Percentiles rank a stretch among this genome's conserved stretches.
Evolutionary conservation across 2,329 filamentous ascomycete species (phyloP).

Genomic region (Aspergillus neotritici): DNA sequence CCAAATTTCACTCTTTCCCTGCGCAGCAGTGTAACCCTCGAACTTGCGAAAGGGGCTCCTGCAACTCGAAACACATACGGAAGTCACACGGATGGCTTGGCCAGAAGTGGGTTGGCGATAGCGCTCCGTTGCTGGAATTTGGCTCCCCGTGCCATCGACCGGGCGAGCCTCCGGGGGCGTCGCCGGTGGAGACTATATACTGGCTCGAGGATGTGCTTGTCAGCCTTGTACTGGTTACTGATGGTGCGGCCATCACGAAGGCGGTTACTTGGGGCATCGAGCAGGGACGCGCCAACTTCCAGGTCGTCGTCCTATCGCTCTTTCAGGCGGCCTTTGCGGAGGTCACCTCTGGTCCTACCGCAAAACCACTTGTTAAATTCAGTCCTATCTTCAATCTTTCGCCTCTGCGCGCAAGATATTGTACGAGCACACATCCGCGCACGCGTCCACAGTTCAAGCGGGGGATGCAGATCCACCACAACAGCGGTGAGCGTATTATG

Average conservation of each 20-base stretch:
- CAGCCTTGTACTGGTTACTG: constrained; percentile 6
- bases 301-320: constrained; percentile 5
- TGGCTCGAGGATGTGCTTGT: constrained; percentile 7
- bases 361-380: neutral
- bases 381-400: neutral
- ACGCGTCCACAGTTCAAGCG: constrained; percentile 4
- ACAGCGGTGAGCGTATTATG: constrained; percentile 2
- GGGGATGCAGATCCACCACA: neutral
- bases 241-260: constrained; percentile 4
- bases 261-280: constrained; percentile 4
- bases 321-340: constrained; percentile 3
- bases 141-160: constrained; percentile 6
- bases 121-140: constrained; percentile 7
- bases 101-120: neutral
- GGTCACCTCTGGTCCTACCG: neutral
- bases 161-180: constrained; percentile 6
- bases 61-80: neutral
- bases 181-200: constrained; percentile 7
- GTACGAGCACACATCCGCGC: constrained; percentile 7
- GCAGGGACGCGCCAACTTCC: constrained; percentile 3
- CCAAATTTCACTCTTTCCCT: constrained; percentile 5
- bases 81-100: constrained; percentile 1
- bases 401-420: constrained; percentile 2
- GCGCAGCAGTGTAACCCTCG: constrained; percentile 1
- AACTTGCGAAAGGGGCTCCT: neutral